Conservation (phyloP, 108 stramenopile genomes). For the Discostella pseudostelligera region DNA sequence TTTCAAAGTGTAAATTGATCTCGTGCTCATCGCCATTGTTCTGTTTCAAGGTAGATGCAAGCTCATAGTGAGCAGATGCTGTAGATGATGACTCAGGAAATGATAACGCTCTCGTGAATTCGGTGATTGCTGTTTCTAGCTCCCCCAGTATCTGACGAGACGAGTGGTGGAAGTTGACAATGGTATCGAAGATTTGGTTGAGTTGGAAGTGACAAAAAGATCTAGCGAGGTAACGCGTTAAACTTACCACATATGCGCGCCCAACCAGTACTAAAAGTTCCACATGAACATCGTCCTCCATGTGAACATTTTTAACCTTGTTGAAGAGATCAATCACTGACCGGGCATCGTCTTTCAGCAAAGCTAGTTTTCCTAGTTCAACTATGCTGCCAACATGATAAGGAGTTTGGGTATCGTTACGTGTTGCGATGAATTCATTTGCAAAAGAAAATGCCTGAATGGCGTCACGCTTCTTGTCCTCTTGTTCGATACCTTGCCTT, state of each 20-base stretch:
- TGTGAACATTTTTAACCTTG: slow-evolving; percentile 28
- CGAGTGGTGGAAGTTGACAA: no score
- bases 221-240: no score
- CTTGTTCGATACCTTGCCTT: slow-evolving; percentile 20
- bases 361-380: slow-evolving; percentile 36
- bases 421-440: slow-evolving; percentile 35
- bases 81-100: slow-evolving; percentile 31
- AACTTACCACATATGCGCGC: slow-evolving; percentile 22
- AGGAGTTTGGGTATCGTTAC: slow-evolving; percentile 40
- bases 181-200: no score
- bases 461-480: slow-evolving; percentile 26
- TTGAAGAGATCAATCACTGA: slow-evolving; percentile 32
- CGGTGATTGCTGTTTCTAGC: slow-evolving; percentile 27
- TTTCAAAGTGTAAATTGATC: slow-evolving; percentile 40
- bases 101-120: slow-evolving; percentile 39
- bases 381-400: slow-evolving; percentile 39
- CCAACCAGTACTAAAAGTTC: slow-evolving; percentile 32
- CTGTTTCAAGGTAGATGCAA: slow-evolving; percentile 32
- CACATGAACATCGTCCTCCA: slow-evolving; percentile 42
- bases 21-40: slow-evolving; percentile 36
- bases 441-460: slow-evolving; percentile 33
- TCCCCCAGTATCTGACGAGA: no score
- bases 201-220: no score
- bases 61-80: slow-evolving; percentile 38
- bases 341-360: slow-evolving; percentile 19